Evolutionary conservation across 805 yeast species (phyloP).

Genomic region (Hanseniaspora singularis): DNA sequence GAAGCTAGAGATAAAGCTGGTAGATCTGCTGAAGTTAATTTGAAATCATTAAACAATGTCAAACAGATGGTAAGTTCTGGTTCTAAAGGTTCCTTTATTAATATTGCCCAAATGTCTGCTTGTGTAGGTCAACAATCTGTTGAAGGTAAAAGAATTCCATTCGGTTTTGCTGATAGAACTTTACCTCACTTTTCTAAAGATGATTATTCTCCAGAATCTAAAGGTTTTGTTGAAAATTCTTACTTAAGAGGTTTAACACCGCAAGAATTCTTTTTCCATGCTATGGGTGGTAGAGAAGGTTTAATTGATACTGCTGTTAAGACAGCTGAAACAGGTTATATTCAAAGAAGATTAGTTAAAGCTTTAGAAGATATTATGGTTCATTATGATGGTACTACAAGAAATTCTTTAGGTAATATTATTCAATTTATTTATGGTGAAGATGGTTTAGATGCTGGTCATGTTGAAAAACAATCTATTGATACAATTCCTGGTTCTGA

Average conservation of each 20-base stretch:
- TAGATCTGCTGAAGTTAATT: slow-evolving; percentile 91
- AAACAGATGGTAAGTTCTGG: slow-evolving; percentile 99
- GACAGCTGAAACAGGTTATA: slow-evolving; percentile 97
- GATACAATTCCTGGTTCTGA: slow-evolving; percentile 94
- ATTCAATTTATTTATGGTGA: slow-evolving; percentile 97
- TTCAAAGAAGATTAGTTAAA: slow-evolving; percentile 93
- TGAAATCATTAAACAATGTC: slow-evolving; percentile 88
- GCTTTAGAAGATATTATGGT: slow-evolving; percentile 97
- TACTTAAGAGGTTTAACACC: slow-evolving; percentile 96
- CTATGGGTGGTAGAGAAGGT: slow-evolving; percentile 99
- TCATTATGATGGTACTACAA: slow-evolving; percentile 94
- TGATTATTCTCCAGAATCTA: slow-evolving; percentile 96
- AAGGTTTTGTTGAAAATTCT: slow-evolving; percentile 95
- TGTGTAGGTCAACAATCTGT: slow-evolving; percentile 99
- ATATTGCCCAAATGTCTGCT: slow-evolving; percentile 98
- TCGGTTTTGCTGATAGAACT: slow-evolving; percentile 91
- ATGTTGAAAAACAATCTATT: slow-evolving; percentile 89
- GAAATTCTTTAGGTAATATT: slow-evolving; percentile 93
- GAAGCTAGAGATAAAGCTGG: slow-evolving; percentile 99
- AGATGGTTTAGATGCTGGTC: slow-evolving; percentile 97
- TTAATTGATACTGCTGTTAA: slow-evolving; percentile 98
- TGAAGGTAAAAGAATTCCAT: slow-evolving; percentile 98
- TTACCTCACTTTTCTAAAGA: slow-evolving; percentile 97
- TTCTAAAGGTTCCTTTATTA: slow-evolving; percentile 97
- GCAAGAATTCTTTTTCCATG: slow-evolving; percentile 97